These are phyloP conservation scores for Tylopilus sp. DNA, from an alignment of 768 basidiomycete species.

Conservation along the genomic window DNA sequence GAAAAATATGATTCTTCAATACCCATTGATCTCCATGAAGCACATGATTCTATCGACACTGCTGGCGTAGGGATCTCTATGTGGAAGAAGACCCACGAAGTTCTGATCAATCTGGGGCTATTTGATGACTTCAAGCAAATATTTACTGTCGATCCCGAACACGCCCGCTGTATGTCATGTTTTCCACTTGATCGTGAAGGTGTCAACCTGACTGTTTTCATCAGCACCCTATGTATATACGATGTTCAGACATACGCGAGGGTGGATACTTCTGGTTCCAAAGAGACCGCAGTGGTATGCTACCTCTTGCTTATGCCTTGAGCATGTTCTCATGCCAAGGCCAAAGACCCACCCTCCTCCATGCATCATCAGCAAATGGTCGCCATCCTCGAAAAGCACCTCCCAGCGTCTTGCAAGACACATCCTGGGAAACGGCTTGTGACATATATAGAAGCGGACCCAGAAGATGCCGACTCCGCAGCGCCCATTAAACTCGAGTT, in stretches of 20 bases:
- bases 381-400: constrained; percentile 10
- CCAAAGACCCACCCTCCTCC: constrained; percentile 4
- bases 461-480: constrained; percentile 14
- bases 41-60: constrained; percentile 37
- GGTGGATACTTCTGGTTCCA: constrained; percentile 30
- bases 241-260: constrained; percentile 29
- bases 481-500: constrained; percentile 10
- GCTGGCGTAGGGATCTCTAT: constrained; percentile 43
- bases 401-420: constrained; percentile 16
- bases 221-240: neutral
- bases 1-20: constrained; percentile 28
- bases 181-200: neutral
- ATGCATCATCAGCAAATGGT: constrained; percentile 26
- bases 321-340: neutral
- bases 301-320: neutral
- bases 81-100: constrained; percentile 45
- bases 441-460: constrained; percentile 5
- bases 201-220: constrained; percentile 23
- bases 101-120: constrained; percentile 42
- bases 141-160: constrained; percentile 11
- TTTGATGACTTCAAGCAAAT: constrained; percentile 31
- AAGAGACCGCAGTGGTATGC: constrained; percentile 22
- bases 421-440: constrained; percentile 20
- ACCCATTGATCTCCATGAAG: constrained; percentile 46
- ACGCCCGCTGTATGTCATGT: constrained; percentile 10